Base-by-base conservation (phyloP, 768 basidiomycete genomes). In the Agaricus subrufescens region DNA sequence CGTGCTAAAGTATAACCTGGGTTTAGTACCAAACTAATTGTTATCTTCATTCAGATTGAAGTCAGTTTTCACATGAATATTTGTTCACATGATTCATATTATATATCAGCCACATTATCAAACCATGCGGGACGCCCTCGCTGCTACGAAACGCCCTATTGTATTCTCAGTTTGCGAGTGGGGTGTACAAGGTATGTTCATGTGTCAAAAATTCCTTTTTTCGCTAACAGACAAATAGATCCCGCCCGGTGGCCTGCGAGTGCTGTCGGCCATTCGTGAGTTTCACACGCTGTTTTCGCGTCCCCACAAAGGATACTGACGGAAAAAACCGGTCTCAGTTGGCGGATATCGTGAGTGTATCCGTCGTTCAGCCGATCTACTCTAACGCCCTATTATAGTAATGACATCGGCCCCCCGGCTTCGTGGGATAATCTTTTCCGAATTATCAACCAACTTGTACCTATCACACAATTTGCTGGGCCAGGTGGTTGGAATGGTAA, bases 361-460 rank as follows among this genome's bases (percentile, higher is more conserved):
- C 14, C 34, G 34, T 34, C 8, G 11, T 34, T 2, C 34, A 34
- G 8, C 11, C 11, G 34, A 34, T 34, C 34, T 34, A 34, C 34
- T 34, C 34, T 11, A 34, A 34, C 2, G 8, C 7, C 8, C 34
- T 3, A 11, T 8, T 34, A 11, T 39, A 78, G 77, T 23, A 80
- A 77, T 53, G 77, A 78, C 57, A 76, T 78, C 26, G 78, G 76
- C 0, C 76, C 76, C 15, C 75, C 77, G 9, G 65, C 73, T 39
- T 75, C 75, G 37, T 76, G 77, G 76, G 74, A 75, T 56, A 76
- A 77, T 56, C 51, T 79, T 3, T 70, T 78, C 60, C 71, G 78
- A 39, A 80, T 81, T 44, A 76, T 81, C 48, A 79, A 80, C 54
- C 78, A 79, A 55, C 60, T 79, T 1, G 80, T 80, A 4, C 81